These are phyloP conservation scores for Aspergillus spinulosporus DNA, from an alignment of 2,329 filamentous ascomycete species.

Conservation along the genomic window DNA sequence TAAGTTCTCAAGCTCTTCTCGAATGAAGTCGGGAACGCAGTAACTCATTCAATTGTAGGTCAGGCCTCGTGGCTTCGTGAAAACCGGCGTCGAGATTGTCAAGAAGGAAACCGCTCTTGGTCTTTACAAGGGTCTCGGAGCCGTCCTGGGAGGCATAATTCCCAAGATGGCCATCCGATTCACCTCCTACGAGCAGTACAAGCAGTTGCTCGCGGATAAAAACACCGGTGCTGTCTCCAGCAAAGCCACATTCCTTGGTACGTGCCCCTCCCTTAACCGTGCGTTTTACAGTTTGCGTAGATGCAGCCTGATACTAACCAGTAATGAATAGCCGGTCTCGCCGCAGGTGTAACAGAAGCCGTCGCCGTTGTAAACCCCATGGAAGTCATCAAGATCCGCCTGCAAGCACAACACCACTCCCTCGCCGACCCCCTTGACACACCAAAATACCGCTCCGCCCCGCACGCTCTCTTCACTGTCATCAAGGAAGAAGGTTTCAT, in stretches of 20 bases:
- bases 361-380: constrained; percentile 96
- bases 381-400: constrained; percentile 98
- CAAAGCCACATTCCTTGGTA: constrained; percentile 70
- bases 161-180: constrained; percentile 99
- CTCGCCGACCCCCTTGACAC: constrained; percentile 96
- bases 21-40: background rate
- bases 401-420: constrained; percentile 96
- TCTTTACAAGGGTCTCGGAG: constrained; percentile 97
- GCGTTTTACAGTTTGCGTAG: background rate
- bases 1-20: constrained; percentile 42
- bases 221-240: constrained; percentile 68
- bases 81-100: constrained; percentile 83
- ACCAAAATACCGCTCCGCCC: constrained; percentile 95
- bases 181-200: constrained; percentile 95
- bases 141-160: constrained; percentile 91
- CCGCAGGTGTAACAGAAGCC: constrained; percentile 92
- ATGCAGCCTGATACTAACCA: constrained; percentile 11
- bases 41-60: constrained; percentile 38
- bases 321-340: constrained; percentile 67
- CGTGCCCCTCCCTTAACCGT: constrained; percentile 26
- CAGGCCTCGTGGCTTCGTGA: constrained; percentile 82
- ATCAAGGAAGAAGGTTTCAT: constrained; percentile 85
- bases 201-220: constrained; percentile 72
- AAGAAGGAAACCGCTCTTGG: constrained; percentile 86
- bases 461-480: constrained; percentile 79